These are phyloP conservation scores for Ganoderma multipileum DNA, from an alignment of 1,284 basidiomycete genomes.

Conservation along the genomic window DNA sequence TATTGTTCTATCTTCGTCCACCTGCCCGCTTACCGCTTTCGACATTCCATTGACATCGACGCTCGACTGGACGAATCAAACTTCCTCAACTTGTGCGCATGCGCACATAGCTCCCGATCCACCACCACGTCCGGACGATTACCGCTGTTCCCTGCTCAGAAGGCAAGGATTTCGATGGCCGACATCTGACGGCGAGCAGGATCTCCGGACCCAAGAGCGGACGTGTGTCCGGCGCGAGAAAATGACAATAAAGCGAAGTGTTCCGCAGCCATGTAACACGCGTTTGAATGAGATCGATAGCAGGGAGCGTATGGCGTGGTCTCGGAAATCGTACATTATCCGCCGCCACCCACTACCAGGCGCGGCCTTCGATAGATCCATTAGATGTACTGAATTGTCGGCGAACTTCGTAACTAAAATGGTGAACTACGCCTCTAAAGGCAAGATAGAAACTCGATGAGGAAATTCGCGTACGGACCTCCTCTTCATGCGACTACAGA, in stretches of 20 bases:
- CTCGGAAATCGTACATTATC: not conserved
- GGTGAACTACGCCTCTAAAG: conserved; percentile 17
- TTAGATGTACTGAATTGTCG: conserved; percentile 17
- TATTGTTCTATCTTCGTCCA: conserved; percentile 3
- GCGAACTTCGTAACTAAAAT: conserved; percentile 10
- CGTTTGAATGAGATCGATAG: not conserved
- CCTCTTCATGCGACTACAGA: not conserved
- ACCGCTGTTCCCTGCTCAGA: not conserved
- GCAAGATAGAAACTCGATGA: conserved; percentile 26
- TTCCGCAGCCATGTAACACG: not conserved
- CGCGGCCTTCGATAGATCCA: not conserved
- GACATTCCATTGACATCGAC: not conserved
- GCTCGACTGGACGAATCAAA: not conserved
- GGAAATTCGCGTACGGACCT: conserved; percentile 13
- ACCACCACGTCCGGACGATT: not conserved
- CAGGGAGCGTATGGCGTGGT: not conserved
- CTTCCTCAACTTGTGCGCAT: not conserved
- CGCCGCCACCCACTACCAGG: not conserved
- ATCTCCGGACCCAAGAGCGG: not conserved
- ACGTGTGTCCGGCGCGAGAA: not conserved
- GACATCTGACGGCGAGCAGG: not conserved
- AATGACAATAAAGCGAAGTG: not conserved
- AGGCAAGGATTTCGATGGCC: not conserved
- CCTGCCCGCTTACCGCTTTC: not conserved
- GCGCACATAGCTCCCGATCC: not conserved